These are phyloP conservation scores for Allium cepa DNA, from an alignment of 106 monocot species.

Conservation along the genomic window DNA sequence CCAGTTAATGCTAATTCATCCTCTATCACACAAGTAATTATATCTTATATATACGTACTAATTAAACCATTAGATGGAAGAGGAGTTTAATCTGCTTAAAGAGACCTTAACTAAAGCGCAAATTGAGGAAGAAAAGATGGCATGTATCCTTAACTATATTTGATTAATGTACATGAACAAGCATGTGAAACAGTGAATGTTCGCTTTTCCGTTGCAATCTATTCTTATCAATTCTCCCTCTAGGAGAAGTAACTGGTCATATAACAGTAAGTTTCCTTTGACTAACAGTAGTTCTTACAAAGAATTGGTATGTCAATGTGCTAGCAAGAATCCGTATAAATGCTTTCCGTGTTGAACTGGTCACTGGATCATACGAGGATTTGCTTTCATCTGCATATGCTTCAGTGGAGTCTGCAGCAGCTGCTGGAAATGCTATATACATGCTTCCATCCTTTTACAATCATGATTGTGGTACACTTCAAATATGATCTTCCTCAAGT, in stretches of 20 bases:
- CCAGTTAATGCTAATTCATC: background rate
- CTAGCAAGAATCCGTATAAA: slow-evolving; percentile 86
- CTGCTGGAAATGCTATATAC: slow-evolving; percentile 90
- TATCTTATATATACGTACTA: background rate
- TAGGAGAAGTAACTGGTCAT: too few species aligned
- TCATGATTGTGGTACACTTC: slow-evolving; percentile 80
- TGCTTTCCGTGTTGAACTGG: slow-evolving; percentile 77
- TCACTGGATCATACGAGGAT: slow-evolving; percentile 62
- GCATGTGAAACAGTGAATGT: too few species aligned
- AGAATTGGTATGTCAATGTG: slow-evolving; percentile 70
- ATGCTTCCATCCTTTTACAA: slow-evolving; percentile 96
- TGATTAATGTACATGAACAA: background rate
- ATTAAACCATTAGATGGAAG: slow-evolving; percentile 53
- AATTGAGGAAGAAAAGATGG: slow-evolving; percentile 35
- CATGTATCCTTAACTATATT: slow-evolving; percentile 71
- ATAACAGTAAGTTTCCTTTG: slow-evolving; percentile 18
- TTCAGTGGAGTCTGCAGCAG: slow-evolving; percentile 43
- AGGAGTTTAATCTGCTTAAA: slow-evolving; percentile 63
- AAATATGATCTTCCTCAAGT: too few species aligned
- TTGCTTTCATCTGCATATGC: slow-evolving; percentile 51
- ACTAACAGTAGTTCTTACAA: slow-evolving; percentile 66
- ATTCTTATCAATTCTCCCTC: background rate
- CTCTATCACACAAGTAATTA: background rate
- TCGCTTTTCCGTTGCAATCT: too few species aligned
- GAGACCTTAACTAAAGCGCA: slow-evolving; percentile 32